phyloP scores from a whole-genome alignment of 164 flowering plant genomes.

The Magnolia officinalis region DNA sequence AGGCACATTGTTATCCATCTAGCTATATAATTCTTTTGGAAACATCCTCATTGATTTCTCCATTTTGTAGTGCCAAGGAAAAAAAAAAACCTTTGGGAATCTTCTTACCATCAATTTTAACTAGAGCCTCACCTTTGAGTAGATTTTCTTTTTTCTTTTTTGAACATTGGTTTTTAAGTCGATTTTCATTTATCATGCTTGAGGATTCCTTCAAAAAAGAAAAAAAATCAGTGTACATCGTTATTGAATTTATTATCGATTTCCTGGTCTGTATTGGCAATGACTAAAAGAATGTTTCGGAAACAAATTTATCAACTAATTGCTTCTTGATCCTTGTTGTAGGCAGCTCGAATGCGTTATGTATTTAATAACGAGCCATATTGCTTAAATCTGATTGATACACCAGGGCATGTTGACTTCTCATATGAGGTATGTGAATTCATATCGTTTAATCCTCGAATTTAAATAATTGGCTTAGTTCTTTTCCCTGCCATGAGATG shows the following conservation, averaged over 20 bases:
- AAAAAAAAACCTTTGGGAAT: too few relatives aligned
- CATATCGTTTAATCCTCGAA: not conserved
- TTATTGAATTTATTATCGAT: not conserved
- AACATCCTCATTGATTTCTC: too few relatives aligned
- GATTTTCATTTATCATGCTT: too few relatives aligned
- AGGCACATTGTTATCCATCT: too few relatives aligned
- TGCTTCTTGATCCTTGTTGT: constrained; percentile 16
- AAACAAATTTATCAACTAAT: not conserved
- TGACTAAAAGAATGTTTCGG: not conserved
- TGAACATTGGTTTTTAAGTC: too few relatives aligned
- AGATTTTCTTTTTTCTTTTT: not conserved
- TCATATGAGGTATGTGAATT: constrained; percentile 75
- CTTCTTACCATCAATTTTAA: too few relatives aligned
- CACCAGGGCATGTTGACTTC: constrained; percentile 99
- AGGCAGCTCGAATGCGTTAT: constrained; percentile 98
- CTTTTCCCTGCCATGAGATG: not conserved
- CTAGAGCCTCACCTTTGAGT: not conserved
- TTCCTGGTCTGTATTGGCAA: not conserved
- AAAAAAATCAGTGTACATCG: too few relatives aligned
- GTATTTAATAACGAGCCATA: constrained; percentile 51
- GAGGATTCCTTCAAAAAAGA: too few relatives aligned
- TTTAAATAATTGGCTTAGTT: not conserved
- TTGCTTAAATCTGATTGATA: constrained; percentile 89
- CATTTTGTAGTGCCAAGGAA: too few relatives aligned
- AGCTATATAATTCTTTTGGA: too few relatives aligned